Evolutionary conservation across 768 basidiomycete species (phyloP).

Genomic region (Trichaptum fuscoviolaceum): DNA sequence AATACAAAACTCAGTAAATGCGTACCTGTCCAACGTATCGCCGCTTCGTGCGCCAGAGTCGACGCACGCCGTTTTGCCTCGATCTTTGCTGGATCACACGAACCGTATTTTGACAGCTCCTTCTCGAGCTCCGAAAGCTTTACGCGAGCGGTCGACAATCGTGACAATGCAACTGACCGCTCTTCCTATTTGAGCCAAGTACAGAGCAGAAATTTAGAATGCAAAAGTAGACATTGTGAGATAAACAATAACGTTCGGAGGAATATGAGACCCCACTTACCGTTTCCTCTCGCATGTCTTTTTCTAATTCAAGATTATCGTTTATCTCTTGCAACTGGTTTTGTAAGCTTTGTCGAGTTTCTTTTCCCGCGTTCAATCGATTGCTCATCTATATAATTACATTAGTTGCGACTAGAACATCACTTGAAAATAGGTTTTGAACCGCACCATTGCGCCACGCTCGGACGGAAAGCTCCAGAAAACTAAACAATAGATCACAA

Average conservation of each 20-base stretch:
- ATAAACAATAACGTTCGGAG: not conserved
- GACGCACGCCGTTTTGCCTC: conserved; percentile 72
- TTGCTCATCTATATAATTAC: conserved; percentile 44
- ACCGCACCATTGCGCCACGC: conserved; percentile 62
- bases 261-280: conserved; percentile 29
- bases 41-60: conserved; percentile 76
- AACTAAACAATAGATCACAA: conserved; percentile 40
- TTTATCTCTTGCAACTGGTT: conserved; percentile 47
- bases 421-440: not conserved
- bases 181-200: conserved; percentile 38
- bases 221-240: not conserved
- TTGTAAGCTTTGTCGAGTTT: conserved; percentile 36
- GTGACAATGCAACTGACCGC: conserved; percentile 48
- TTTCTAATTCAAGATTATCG: conserved; percentile 44
- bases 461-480: conserved; percentile 97
- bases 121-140: conserved; percentile 47
- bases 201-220: not conserved
- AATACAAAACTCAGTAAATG: conserved; percentile 5
- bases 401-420: conserved; percentile 10
- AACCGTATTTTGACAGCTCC: conserved; percentile 74
- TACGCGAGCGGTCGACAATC: conserved; percentile 43
- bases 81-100: conserved; percentile 78
- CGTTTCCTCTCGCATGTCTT: conserved; percentile 48
- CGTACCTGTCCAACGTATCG: conserved; percentile 85
- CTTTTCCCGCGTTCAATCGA: conserved; percentile 45